Evolutionary conservation across 176 grass and related monocot species (phyloP).

Genomic region (Eleusine coracana): DNA sequence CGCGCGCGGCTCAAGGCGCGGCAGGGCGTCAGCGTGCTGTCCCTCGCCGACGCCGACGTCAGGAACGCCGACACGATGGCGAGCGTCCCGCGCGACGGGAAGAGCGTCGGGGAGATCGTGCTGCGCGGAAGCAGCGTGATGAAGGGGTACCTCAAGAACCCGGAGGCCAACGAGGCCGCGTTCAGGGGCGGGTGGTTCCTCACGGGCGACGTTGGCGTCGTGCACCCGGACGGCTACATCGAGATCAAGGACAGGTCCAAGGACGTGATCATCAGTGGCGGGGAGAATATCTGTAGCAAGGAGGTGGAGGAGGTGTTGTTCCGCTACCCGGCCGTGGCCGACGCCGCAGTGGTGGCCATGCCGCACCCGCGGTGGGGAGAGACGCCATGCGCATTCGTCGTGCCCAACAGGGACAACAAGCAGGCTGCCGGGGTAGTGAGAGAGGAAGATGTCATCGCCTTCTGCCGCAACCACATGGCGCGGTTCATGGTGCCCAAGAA

Average conservation of each 20-base stretch:
- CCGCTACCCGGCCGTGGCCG: conserved; percentile 49
- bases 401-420: conserved; percentile 23
- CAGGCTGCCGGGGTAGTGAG: neutral
- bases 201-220: conserved; percentile 73
- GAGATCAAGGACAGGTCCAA: conserved; percentile 88
- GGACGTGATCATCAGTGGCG: conserved; percentile 77
- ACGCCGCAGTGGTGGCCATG: conserved; percentile 69
- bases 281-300: conserved; percentile 77
- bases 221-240: conserved; percentile 77
- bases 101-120: conserved; percentile 61
- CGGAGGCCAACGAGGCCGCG: conserved; percentile 38
- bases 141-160: conserved; percentile 78
- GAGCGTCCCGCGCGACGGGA: conserved; percentile 63
- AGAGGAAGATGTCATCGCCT: conserved; percentile 51
- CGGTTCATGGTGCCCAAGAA: conserved; percentile 75
- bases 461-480: conserved; percentile 57
- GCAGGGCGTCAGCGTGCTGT: conserved; percentile 65
- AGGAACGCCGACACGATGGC: conserved; percentile 39
- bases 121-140: conserved; percentile 73
- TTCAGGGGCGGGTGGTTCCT: conserved; percentile 67
- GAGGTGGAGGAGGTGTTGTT: conserved; percentile 71
- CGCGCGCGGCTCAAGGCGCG: conserved; percentile 66
- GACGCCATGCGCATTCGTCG: conserved; percentile 72
- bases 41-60: conserved; percentile 67
- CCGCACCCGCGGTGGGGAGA: conserved; percentile 63